Evolutionary conservation across 352 stramenopile genomes (phyloP).

Genomic region (Pythium rishiriense): DNA sequence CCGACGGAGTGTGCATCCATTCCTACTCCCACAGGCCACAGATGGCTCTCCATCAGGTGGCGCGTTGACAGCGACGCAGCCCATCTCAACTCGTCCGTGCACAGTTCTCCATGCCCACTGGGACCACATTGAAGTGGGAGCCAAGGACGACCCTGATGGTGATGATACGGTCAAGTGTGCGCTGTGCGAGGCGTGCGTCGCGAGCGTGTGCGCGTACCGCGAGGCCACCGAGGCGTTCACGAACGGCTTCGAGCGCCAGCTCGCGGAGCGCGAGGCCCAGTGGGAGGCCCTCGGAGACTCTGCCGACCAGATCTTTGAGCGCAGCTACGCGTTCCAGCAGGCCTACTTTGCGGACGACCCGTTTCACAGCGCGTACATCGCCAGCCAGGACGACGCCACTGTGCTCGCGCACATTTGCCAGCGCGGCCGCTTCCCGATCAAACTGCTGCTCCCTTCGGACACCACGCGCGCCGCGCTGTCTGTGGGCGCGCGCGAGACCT

Average conservation of each 20-base stretch:
- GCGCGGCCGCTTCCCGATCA: neutral
- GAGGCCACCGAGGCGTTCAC: slow-evolving; percentile 22
- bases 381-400: slow-evolving; percentile 15
- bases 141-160: neutral
- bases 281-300: slow-evolving; percentile 18
- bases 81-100: neutral
- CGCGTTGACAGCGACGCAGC: neutral
- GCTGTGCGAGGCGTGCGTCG: slow-evolving; percentile 15
- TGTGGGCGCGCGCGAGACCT: neutral
- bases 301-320: slow-evolving; percentile 19
- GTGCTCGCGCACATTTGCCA: slow-evolving; percentile 18
- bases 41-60: too few species aligned
- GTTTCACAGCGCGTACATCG: slow-evolving; percentile 25
- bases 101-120: neutral
- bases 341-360: slow-evolving; percentile 22
- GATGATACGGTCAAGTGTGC: slow-evolving; percentile 1
- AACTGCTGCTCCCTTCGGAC: neutral
- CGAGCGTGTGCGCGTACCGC: slow-evolving; percentile 22
- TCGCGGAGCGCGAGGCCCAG: slow-evolving; percentile 11
- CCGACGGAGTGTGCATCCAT: neutral
- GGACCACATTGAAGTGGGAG: neutral
- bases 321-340: slow-evolving; percentile 25
- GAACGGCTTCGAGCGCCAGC: slow-evolving; percentile 17
- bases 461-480: neutral
- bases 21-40: neutral